A percentile compares a stretch with the other conserved stretches of the same genome.
These are phyloP conservation scores for Pseudogymnoascus pannorum DNA, from an alignment of 2,329 filamentous ascomycete genomes.

Conservation along the genomic window DNA sequence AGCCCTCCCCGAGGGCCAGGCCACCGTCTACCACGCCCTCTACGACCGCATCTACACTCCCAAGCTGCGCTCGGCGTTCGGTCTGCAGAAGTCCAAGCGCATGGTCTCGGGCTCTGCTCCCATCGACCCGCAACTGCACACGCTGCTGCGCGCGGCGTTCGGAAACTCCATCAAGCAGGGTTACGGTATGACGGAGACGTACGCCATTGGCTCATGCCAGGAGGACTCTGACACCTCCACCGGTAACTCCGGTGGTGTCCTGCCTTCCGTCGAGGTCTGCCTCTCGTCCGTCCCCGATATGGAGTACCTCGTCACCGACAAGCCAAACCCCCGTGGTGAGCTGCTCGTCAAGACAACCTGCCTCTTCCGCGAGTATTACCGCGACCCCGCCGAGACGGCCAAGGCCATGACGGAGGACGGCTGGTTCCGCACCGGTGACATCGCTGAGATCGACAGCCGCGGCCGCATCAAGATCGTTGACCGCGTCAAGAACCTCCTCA, in stretches of 20 bases:
- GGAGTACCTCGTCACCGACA: conserved; percentile 83
- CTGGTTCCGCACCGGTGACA: conserved; percentile 96
- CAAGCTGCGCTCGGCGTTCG: conserved; percentile 78
- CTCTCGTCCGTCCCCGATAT: conserved; percentile 85
- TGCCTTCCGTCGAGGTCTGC: conserved; percentile 64
- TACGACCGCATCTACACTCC: conserved; percentile 86
- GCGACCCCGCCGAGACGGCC: conserved; percentile 78
- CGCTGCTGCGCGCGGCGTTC: conserved; percentile 80
- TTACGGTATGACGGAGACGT: conserved; percentile 91
- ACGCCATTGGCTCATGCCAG: conserved; percentile 70
- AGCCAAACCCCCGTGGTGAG: conserved; percentile 84
- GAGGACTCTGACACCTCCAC: conserved; percentile 60
- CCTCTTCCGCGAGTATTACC: conserved; percentile 82
- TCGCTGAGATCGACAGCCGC: conserved; percentile 73
- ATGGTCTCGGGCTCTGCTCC: conserved; percentile 89
- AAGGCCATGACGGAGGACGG: conserved; percentile 80
- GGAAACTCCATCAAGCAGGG: conserved; percentile 75
- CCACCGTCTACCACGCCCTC: conserved; percentile 69
- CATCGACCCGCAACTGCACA: conserved; percentile 78
- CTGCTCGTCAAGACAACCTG: conserved; percentile 74
- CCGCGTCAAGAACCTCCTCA: conserved; percentile 98
- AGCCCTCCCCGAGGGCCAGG: conserved; percentile 61
- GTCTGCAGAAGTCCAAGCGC: conserved; percentile 62
- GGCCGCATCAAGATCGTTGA: conserved; percentile 92
- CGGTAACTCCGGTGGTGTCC: conserved; percentile 74